Evolutionary conservation across 2,329 filamentous ascomycete species (phyloP).

Genomic region (Apiospora marii): DNA sequence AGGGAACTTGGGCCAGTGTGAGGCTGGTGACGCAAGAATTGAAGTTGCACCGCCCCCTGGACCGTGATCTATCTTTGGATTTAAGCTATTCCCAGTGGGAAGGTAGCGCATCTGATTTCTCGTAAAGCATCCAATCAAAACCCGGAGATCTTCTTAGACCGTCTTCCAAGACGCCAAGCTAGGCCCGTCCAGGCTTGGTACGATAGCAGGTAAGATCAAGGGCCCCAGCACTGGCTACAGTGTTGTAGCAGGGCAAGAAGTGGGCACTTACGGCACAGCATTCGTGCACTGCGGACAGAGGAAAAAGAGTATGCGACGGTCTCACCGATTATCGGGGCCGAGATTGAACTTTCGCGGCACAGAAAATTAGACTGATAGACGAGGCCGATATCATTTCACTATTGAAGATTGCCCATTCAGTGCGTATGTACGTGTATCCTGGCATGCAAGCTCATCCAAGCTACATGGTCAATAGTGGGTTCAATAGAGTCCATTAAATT

Average conservation of each 20-base stretch:
- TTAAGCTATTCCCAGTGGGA: constrained; percentile 23
- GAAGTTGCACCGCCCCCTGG: constrained; percentile 12
- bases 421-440: no score
- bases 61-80: constrained; percentile 30
- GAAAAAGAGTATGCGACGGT: background rate
- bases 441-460: no score
- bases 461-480: background rate
- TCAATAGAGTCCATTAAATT: background rate
- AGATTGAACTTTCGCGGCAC: constrained; percentile 11
- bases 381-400: background rate
- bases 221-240: background rate
- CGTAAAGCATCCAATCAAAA: constrained; percentile 21
- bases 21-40: constrained; percentile 14
- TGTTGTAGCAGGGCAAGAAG: no score
- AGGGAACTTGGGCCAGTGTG: background rate
- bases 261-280: background rate
- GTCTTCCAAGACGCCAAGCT: background rate
- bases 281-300: background rate
- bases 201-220: background rate
- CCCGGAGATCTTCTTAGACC: background rate
- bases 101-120: constrained; percentile 20
- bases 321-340: constrained; percentile 15
- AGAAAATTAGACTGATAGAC: background rate
- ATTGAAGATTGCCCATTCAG: background rate
- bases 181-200: background rate